phyloP scores from a whole-genome alignment of 176 grass and related monocot genomes.

The Rhynchospora tenuis region DNA sequence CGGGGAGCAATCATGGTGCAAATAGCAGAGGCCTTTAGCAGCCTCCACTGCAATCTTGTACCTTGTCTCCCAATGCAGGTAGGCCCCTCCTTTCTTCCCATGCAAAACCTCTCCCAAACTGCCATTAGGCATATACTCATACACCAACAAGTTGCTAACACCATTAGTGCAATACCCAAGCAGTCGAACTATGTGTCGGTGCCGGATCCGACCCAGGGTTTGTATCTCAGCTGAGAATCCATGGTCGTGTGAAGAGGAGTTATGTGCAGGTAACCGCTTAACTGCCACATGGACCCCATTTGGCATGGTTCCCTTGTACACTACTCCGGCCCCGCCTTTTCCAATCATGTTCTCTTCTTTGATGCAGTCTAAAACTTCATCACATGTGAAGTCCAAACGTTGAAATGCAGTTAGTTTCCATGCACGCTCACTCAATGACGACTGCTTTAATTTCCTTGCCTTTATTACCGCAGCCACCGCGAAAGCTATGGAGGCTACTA shows the following conservation, averaged over 20 bases:
- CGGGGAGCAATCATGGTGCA: slow-evolving; percentile 92
- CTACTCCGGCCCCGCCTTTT: slow-evolving; percentile 81
- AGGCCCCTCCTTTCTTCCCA: slow-evolving; percentile 66
- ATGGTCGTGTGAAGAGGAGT: slow-evolving; percentile 62
- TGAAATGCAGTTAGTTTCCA: slow-evolving; percentile 92
- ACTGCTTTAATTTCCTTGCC: slow-evolving; percentile 57
- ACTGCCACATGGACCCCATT: slow-evolving; percentile 59
- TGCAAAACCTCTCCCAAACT: slow-evolving; percentile 90
- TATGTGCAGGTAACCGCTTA: slow-evolving; percentile 57
- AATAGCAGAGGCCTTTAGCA: slow-evolving; percentile 92
- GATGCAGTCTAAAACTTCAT: slow-evolving; percentile 77
- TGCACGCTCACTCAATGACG: slow-evolving; percentile 42
- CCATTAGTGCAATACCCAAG: slow-evolving; percentile 75
- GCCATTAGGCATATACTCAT: slow-evolving; percentile 93
- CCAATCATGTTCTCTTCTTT: slow-evolving; percentile 93
- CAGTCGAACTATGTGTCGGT: slow-evolving; percentile 88
- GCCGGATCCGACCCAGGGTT: slow-evolving; percentile 75
- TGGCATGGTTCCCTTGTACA: slow-evolving; percentile 78
- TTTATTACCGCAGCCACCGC: slow-evolving; percentile 68
- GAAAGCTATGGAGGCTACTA: slow-evolving; percentile 67
- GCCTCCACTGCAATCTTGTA: slow-evolving; percentile 89
- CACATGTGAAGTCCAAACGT: slow-evolving; percentile 68
- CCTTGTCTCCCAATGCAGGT: slow-evolving; percentile 76
- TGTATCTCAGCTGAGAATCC: slow-evolving; percentile 94
- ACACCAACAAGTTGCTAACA: slow-evolving; percentile 76